Conservation (phyloP, 2,329 filamentous ascomycete species). For the Colletotrichum zoysiae region DNA sequence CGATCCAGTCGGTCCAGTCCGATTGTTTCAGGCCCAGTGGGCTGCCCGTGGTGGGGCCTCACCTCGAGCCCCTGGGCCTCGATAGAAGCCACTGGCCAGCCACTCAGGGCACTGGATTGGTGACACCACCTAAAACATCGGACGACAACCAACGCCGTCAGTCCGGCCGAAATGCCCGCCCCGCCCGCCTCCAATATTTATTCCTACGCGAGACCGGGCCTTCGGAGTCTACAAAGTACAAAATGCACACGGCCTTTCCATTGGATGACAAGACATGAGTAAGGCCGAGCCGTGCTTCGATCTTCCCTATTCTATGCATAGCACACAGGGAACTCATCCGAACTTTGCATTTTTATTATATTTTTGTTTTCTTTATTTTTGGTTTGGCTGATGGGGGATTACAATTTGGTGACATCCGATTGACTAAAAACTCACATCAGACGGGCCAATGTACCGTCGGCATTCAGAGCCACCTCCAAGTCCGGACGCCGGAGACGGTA, state of each 20-base stretch:
- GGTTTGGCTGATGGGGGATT: background rate
- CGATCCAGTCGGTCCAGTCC: slow-evolving; percentile 36
- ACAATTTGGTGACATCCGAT: background rate
- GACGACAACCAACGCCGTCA: slow-evolving; percentile 19
- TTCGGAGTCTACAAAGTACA: slow-evolving; percentile 10
- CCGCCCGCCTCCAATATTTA: slow-evolving; percentile 1
- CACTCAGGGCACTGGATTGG: background rate
- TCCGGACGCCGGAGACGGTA: background rate
- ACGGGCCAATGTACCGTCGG: slow-evolving; percentile 3
- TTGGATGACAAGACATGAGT: slow-evolving; percentile 3
- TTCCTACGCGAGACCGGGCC: slow-evolving; percentile 22
- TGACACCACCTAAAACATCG: slow-evolving; percentile 25
- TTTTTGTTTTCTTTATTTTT: too few species aligned
- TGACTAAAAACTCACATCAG: slow-evolving; percentile 6
- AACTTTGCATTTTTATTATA: background rate
- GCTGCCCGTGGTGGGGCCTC: too few species aligned
- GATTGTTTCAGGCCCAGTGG: slow-evolving; percentile 42
- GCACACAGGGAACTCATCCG: background rate
- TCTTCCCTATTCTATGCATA: background rate
- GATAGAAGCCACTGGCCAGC: background rate
- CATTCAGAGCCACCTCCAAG: background rate
- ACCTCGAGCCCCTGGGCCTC: too few species aligned
- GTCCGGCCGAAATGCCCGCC: background rate
- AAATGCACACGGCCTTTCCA: background rate
- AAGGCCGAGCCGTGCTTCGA: background rate